Base-by-base conservation (phyloP, 257 asterid species). In the Nicotiana benthamiana region DNA sequence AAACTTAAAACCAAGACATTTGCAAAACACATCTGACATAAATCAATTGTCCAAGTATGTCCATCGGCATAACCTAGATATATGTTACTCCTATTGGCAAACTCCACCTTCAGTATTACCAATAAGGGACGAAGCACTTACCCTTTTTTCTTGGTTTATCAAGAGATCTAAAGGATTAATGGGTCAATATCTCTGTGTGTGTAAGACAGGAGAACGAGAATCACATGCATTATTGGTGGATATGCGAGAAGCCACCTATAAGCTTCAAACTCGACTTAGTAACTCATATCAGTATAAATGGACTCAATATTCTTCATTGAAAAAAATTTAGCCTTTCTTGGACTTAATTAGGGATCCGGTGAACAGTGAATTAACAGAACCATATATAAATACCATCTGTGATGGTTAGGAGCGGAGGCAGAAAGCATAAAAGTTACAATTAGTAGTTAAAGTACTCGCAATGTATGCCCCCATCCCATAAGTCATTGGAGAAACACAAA, bases 141-240 rank as follows among this genome's bases (percentile, higher is more conserved):
- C 16, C 27, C 28, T n/a, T 4, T 36, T 67, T 9, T 15, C 53
- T 66, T 34, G 53, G 9, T 34, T 65, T 18, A 67, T 18, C 18
- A 34, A 34, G 53, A 34, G 53, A 34, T 34, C 17, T 18, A 9
- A 26, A 12, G 9, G 11, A 66, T 18, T 18, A 67, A 52, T 3
- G 77, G 56, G 8, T 70, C 22, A 46, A 22, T 43, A 12, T 46
- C 6, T 56, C 24, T 56, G 61, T 56, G 16, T 18, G 24, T 56
- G 48, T 2, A 43, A 70, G 4, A 70, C 59, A 1, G 59, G 48
- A 43, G 22, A 70, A 70, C 15, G 2, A 70, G 12, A 70, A 68
- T 40, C 76, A 68, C 76, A 68, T n/a, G 26, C n/a, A 68, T 20
- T 68, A 68, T 28, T 40, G 56, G 77, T 68, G 77, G 77, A 40